phyloP scores from a whole-genome alignment of 768 basidiomycete species.

The Pholiota conissans region DNA sequence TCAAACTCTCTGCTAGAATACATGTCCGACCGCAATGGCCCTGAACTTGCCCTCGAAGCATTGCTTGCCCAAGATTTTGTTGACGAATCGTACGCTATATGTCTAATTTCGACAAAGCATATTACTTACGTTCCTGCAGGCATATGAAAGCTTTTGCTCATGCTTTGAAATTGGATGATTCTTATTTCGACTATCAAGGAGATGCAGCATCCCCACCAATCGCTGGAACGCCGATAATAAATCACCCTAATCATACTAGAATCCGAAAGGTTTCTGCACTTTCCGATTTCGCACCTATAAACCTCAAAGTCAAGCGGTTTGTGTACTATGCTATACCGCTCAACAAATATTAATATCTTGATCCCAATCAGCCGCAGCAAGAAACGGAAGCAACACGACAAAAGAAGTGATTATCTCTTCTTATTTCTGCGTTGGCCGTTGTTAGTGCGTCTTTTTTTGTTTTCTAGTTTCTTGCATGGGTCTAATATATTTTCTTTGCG shows the following conservation, averaged over 20 bases:
- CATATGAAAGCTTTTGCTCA: slow-evolving; percentile 75
- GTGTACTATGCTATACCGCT: background rate
- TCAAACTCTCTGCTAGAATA: too few species aligned
- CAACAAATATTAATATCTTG: background rate
- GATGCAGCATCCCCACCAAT: slow-evolving; percentile 35
- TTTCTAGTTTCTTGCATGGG: background rate
- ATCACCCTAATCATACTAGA: slow-evolving; percentile 36
- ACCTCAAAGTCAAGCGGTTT: slow-evolving; percentile 78
- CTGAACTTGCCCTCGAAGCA: slow-evolving; percentile 22
- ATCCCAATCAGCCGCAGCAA: slow-evolving; percentile 20
- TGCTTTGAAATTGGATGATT: slow-evolving; percentile 67
- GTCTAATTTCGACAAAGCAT: slow-evolving; percentile 4
- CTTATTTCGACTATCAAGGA: slow-evolving; percentile 33
- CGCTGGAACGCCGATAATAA: slow-evolving; percentile 37
- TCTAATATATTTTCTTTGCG: background rate
- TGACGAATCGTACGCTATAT: slow-evolving; percentile 61
- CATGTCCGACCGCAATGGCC: slow-evolving; percentile 9
- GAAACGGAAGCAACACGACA: slow-evolving; percentile 38
- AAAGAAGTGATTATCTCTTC: slow-evolving; percentile 72
- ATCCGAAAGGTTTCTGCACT: slow-evolving; percentile 81
- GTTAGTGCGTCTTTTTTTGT: slow-evolving; percentile 48
- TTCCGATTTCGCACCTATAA: slow-evolving; percentile 89
- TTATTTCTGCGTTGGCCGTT: slow-evolving; percentile 86
- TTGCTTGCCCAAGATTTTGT: slow-evolving; percentile 59
- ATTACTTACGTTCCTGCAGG: slow-evolving; percentile 21